Base-by-base conservation (phyloP, 2,329 filamentous ascomycete genomes). In the Lasiodiplodia sp. region DNA sequence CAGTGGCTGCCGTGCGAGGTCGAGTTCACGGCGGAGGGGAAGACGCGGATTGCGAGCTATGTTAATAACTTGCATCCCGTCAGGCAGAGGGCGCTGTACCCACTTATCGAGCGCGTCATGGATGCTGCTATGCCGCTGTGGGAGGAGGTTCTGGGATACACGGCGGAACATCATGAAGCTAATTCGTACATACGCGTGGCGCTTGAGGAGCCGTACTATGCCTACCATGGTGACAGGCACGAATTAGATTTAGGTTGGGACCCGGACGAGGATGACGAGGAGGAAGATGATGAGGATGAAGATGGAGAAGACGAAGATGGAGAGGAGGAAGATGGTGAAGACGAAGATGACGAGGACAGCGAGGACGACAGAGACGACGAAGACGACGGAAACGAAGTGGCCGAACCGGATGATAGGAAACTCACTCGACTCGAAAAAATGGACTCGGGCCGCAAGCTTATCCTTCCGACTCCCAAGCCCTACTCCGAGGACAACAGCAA, bases 1-100 rank as follows among this genome's bases (percentile, higher is more conserved):
- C 83, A 86, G 73, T 82, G 82, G 78, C 77, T 88, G n/a, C 85
- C 85, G 14, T 82, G 81, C 68, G 79, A 85, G 2, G 78, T 87
- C 23, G 71, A 77, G 16, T 74, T 85, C 57, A 74, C 75, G 38
- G 69, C 75, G 2, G 73, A 77, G 3, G 71, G 63, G 2, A 34
- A 25, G 16, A 78, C 80, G 12, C 78, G 73, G 28, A 82, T 87
- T 37, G 74, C 74, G 3, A 84, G 81, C 66, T 86, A 86, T 71
- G 80, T 86, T 73, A 86, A 86, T 73, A 86, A 86, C 68, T 73
- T 86, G 1, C 83, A 86, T 67, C 85, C 85, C 0, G 31, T 69
- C 1, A 63, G 78, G 2, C 78, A 85, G 56, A 70, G 71, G 10
- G 70, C 67, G 2, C 73, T 86, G 0, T 86, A 85, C 66, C 69